Evolutionary conservation across 106 monocot species (phyloP), one percentile per base, ranked within the genome.

Genomic region (Acorus gramineus): DNA sequence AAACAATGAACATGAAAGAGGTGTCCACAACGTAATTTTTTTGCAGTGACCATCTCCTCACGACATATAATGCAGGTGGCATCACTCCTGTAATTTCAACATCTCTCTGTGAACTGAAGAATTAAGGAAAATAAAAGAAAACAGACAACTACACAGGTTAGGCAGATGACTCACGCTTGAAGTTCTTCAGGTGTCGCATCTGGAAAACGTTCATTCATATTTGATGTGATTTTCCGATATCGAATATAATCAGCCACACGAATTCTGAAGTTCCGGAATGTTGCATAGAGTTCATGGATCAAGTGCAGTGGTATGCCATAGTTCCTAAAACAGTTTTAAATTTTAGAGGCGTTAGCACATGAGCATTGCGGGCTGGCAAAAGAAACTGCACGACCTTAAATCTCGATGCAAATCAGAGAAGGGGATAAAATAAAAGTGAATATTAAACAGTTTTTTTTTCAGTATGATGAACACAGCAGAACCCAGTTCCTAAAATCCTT

Each of bases 21-120:
- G 64, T 96, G 96, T 48, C 96, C 91, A 81, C 96, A 96, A 2
- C 77, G 76, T 73, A 96, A 76, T 47, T 91, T 96, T 58, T 96
- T 96, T 7, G 96, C 96, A n/a, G 77, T 71, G 44, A 82, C 72
- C 96, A 96, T 96, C 78, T 96, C 96, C 72, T 96, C 96, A 55
- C 91, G 86, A 57, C 96, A 96, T 68, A 96, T 91, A 9, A 96
- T 96, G 61, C 96, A 96, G 74, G 91, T 96, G 56, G 90, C 96
- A 73, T 96, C 96, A 56, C 80, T 80, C 69, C 96, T 96, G 82
- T 59, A 74, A 63, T 46, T 7, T 46, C 54, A 64, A 42, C 49
- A 62, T 47, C 51, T 11, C 52, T 8, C 46, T 42, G 4, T 6
- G 49, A 12, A 62, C 8, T 52, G 63, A 53, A 2, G 43, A n/a